Percentiles rank a stretch among this genome's conserved stretches.
phyloP scores from a whole-genome alignment of 2,329 filamentous ascomycete species.

The Fusarium oligoseptatum region DNA sequence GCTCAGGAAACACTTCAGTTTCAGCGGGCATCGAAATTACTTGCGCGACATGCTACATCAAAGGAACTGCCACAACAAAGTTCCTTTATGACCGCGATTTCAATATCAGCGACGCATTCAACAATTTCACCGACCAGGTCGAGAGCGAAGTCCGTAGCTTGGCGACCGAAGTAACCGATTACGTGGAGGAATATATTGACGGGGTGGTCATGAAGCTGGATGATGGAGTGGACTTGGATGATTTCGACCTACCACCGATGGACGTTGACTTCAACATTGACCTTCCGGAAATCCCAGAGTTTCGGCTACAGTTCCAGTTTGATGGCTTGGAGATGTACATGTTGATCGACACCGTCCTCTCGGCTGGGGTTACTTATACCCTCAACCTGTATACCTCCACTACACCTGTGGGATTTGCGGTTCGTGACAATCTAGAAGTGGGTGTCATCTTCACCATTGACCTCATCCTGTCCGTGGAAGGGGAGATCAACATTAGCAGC shows the following conservation, averaged over 20 bases:
- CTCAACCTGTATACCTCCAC: constrained; percentile 28
- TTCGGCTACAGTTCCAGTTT: constrained; percentile 23
- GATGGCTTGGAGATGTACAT: constrained; percentile 32
- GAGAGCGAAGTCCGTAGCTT: neutral
- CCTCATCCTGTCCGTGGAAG: constrained; percentile 63
- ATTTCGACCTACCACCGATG: constrained; percentile 23
- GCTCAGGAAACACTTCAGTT: neutral
- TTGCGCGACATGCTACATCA: neutral
- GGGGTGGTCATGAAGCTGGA: constrained; percentile 1
- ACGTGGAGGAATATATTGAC: constrained; percentile 18
- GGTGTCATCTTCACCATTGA: constrained; percentile 65
- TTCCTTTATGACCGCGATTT: neutral
- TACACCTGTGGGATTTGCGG: constrained; percentile 7
- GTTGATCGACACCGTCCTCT: constrained; percentile 28
- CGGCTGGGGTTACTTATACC: constrained; percentile 18
- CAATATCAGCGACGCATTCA: neutral
- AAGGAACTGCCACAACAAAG: neutral
- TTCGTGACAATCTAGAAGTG: constrained; percentile 56
- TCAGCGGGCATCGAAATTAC: neutral
- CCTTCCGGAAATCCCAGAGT: constrained; percentile 23
- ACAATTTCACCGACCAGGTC: neutral
- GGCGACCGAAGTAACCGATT: constrained; percentile 10
- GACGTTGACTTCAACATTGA: constrained; percentile 23
- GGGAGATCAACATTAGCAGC: constrained; percentile 62
- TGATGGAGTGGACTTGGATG: constrained; percentile 24